A percentile compares a stretch with the other conserved stretches of the same genome.
Evolutionary conservation across 192 early-diverging fungal species (phyloP).

Genomic region (Spinellus fusiger): DNA sequence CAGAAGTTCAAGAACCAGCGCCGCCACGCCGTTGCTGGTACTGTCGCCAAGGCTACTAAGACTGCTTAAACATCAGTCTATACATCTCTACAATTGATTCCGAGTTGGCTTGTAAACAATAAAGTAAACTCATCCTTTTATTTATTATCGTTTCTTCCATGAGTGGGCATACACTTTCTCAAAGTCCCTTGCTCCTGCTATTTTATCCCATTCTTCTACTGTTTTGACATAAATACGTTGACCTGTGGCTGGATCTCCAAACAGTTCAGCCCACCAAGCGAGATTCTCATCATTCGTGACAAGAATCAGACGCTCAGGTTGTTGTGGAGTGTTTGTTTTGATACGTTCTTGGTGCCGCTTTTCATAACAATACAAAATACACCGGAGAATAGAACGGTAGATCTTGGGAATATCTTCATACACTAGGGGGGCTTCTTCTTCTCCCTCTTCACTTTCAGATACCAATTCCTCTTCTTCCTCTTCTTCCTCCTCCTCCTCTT

Average conservation of each 20-base stretch:
- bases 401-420: slow-evolving; percentile 37
- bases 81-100: background rate
- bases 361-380: slow-evolving; percentile 36
- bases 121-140: background rate
- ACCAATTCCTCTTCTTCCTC: slow-evolving; percentile 8
- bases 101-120: background rate
- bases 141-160: background rate
- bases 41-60: slow-evolving; percentile 24
- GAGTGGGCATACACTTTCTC: slow-evolving; percentile 5
- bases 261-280: slow-evolving; percentile 41
- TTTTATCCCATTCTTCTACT: slow-evolving; percentile 25
- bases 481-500: background rate
- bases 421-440: slow-evolving; percentile 20
- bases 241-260: slow-evolving; percentile 28
- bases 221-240: slow-evolving; percentile 13
- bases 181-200: slow-evolving; percentile 9
- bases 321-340: background rate
- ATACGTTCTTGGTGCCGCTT: slow-evolving; percentile 15
- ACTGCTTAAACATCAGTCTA: slow-evolving; percentile 21
- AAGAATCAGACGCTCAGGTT: slow-evolving; percentile 31
- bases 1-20: slow-evolving; percentile 90
- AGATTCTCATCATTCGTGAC: slow-evolving; percentile 47
- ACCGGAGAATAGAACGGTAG: slow-evolving; percentile 43
- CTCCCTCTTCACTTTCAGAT: slow-evolving; percentile 11
- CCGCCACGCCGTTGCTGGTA: slow-evolving; percentile 31